Conservation (phyloP, 495 filamentous ascomycete species). For the Talaromyces trachyspermus region DNA sequence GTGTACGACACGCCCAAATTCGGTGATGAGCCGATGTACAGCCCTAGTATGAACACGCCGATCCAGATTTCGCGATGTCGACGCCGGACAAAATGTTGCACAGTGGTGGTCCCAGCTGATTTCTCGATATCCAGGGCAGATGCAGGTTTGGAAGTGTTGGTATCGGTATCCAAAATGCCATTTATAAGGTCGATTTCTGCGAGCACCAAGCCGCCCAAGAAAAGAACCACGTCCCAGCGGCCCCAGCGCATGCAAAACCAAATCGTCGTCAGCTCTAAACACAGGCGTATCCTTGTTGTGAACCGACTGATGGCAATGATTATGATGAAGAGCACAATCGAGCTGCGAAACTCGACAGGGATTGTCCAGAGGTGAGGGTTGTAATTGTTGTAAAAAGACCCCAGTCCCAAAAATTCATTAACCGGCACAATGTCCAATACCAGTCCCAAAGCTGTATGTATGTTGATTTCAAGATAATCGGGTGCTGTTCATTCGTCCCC, state of each 20-base stretch:
- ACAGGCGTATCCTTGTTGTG: conserved; percentile 36
- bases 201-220: conserved; percentile 51
- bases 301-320: conserved; percentile 49
- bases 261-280: conserved; percentile 35
- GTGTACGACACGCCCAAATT: conserved; percentile 39
- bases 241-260: conserved; percentile 51
- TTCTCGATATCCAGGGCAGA: conserved; percentile 12
- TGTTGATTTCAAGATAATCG: conserved; percentile 37
- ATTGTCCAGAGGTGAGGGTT: conserved; percentile 69
- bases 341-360: conserved; percentile 61
- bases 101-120: neutral
- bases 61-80: conserved; percentile 49
- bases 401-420: conserved; percentile 50
- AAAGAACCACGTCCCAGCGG: conserved; percentile 54
- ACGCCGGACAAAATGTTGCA: conserved; percentile 28
- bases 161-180: conserved; percentile 29
- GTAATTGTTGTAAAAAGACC: conserved; percentile 47
- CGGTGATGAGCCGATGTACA: conserved; percentile 37
- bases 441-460: conserved; percentile 41
- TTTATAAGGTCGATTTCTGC: conserved; percentile 51
- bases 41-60: conserved; percentile 32
- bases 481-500: conserved; percentile 42
- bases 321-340: conserved; percentile 56
- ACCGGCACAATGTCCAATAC: conserved; percentile 36
- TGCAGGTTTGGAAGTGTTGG: conserved; percentile 12